These are phyloP conservation scores for Closterium sp. DNA, from an alignment of 139 green algal species.

Conservation along the genomic window DNA sequence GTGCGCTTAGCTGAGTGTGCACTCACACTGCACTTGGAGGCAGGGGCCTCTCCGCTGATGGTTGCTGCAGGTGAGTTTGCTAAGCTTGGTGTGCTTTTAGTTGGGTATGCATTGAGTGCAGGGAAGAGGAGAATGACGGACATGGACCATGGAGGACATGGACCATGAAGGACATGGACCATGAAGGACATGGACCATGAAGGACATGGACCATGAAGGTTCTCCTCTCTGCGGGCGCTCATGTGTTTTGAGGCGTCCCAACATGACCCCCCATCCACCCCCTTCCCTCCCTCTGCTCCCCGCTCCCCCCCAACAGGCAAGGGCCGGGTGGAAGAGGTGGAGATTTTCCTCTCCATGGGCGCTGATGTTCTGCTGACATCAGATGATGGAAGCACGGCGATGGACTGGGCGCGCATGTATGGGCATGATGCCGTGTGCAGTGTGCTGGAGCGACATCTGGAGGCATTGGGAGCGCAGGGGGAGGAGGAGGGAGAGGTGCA, in stretches of 20 bases:
- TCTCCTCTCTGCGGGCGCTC: background rate
- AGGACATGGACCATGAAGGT: background rate
- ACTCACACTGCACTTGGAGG: too few relatives aligned
- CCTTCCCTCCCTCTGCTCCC: too few relatives aligned
- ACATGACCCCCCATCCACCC: too few relatives aligned
- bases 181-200: too few relatives aligned
- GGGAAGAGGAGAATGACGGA: too few relatives aligned
- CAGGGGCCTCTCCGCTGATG: background rate
- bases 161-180: too few relatives aligned
- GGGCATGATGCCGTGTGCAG: conserved; percentile 13
- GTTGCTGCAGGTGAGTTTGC: background rate
- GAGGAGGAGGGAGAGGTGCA: background rate
- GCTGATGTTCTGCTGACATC: conserved; percentile 56
- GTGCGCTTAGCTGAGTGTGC: background rate
- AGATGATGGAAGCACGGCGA: conserved; percentile 56
- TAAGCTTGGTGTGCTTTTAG: background rate
- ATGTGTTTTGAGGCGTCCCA: too few relatives aligned
- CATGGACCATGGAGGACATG: too few relatives aligned
- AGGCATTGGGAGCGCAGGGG: background rate
- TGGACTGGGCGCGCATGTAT: conserved; percentile 65
- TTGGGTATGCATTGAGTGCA: background rate
- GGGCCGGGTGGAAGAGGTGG: conserved; percentile 60
- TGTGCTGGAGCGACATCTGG: conserved; percentile 27
- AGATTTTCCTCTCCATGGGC: conserved; percentile 65
- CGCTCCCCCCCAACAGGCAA: conserved; percentile 54